phyloP scores from a whole-genome alignment of 495 filamentous ascomycete species.

The Trichoderma virens region DNA sequence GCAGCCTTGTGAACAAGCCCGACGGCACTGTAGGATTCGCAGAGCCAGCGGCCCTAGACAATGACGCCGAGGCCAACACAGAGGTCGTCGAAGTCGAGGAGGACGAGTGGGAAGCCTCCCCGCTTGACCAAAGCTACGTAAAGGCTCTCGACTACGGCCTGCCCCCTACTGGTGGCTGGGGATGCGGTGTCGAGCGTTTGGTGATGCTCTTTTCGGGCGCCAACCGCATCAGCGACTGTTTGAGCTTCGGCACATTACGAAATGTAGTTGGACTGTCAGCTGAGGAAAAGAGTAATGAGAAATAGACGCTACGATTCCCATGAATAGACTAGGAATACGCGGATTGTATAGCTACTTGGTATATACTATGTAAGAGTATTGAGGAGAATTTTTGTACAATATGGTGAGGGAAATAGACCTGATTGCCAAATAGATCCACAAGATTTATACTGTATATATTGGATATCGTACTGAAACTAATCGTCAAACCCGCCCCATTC shows the following conservation, averaged over 20 bases:
- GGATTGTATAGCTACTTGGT: slow-evolving; percentile 15
- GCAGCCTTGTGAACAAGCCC: slow-evolving; percentile 25
- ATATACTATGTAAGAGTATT: neutral
- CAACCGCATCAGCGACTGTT: slow-evolving; percentile 68
- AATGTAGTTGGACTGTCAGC: slow-evolving; percentile 45
- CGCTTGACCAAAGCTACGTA: slow-evolving; percentile 76
- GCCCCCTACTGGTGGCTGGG: slow-evolving; percentile 94
- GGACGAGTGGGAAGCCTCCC: slow-evolving; percentile 26
- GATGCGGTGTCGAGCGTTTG: slow-evolving; percentile 82
- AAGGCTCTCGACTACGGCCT: slow-evolving; percentile 78
- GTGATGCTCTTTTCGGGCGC: slow-evolving; percentile 79
- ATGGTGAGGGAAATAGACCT: neutral
- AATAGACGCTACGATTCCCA: neutral
- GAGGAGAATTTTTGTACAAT: neutral
- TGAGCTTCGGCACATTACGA: slow-evolving; percentile 80
- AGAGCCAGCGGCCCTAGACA: slow-evolving; percentile 7
- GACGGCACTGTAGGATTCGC: slow-evolving; percentile 17
- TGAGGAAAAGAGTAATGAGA: slow-evolving; percentile 1
- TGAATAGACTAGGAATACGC: slow-evolving; percentile 21
- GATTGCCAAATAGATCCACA: too few relatives aligned
- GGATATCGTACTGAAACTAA: slow-evolving; percentile 21
- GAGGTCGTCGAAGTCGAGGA: neutral
- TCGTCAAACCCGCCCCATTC: slow-evolving; percentile 66
- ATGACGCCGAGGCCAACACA: neutral
- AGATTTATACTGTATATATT: slow-evolving; percentile 13